Evolutionary conservation across 352 stramenopile genomes (phyloP), one percentile per base, ranked within the genome.

Genomic region (Globisporangium nagaii): DNA sequence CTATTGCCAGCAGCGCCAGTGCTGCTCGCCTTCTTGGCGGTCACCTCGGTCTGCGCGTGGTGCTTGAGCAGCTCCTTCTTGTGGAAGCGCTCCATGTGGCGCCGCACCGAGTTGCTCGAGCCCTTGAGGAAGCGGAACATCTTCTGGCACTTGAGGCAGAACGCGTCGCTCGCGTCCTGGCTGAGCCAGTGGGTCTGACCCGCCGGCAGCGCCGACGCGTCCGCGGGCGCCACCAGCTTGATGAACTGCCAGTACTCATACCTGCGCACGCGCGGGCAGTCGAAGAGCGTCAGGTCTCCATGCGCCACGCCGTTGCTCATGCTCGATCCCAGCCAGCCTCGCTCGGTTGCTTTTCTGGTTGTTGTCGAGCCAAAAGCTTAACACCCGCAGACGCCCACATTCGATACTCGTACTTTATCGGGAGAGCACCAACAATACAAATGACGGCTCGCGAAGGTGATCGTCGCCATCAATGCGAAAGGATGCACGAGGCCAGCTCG

Each of bases 221-320:
- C 15, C 9, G 56, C 41, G 20, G 72, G 70, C 24, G 68, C 75
- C 35, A 82, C 66, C 37, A 86, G 68, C 61, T 74, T 75, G 52
- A 83, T 79, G 60, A 79, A 86, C 63, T 86, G 74, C 71, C 74
- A 85, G 67, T 77, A 80, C 56, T 75, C 75, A 43, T 63, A 63
- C 25, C 73, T 69, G 53, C 75, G 75, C 55, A 83, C 63, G 36
- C 65, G 75, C 50, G 72, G 72, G 60, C 72, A 86, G 53, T 79
- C 65, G 53, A 78, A 83, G 47, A 86, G 70, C 63, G 58, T 68
- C 34, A 79, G 61, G n/a, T 79, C 65, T 15, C 70, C 67, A 48
- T 81, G 75, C n/a, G 51, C 37, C 25, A 75, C 47, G 3, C 60
- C 70, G 51, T 83, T 83, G 70, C 72, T 86, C 75, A 86, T 80